Percentiles rank a stretch among this genome's conserved stretches.
Conservation (phyloP, 1,139 yeast species). For the Wickerhamomyces sp. region DNA sequence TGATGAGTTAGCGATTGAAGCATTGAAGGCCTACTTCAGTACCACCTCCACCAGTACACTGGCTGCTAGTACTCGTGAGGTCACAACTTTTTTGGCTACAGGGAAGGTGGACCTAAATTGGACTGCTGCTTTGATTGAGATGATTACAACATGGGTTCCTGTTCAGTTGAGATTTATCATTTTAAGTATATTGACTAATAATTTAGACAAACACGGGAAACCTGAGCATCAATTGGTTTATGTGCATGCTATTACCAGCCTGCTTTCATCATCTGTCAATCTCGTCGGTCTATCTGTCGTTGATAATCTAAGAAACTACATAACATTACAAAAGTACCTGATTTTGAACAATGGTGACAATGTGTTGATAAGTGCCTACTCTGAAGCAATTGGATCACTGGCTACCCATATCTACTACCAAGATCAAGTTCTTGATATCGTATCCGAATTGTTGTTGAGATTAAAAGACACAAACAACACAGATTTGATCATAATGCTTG, state of each 20-base stretch:
- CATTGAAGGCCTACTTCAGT: slow-evolving; percentile 45
- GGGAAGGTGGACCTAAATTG: slow-evolving; percentile 32
- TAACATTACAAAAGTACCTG: slow-evolving; percentile 48
- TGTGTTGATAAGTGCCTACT: slow-evolving; percentile 25
- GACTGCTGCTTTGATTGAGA: slow-evolving; percentile 55
- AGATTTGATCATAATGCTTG: slow-evolving; percentile 5
- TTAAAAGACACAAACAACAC: slow-evolving; percentile 18
- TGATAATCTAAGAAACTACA: slow-evolving; percentile 65
- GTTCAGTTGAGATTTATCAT: slow-evolving; percentile 81
- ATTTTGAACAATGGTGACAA: slow-evolving; percentile 5
- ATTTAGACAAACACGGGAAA: slow-evolving; percentile 19
- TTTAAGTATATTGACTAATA: slow-evolving; percentile 38
- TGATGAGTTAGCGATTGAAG: slow-evolving; percentile 33
- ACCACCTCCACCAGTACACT: slow-evolving; percentile 48
- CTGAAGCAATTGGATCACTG: slow-evolving; percentile 52
- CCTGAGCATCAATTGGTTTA: slow-evolving; percentile 37
- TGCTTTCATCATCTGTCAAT: slow-evolving; percentile 74
- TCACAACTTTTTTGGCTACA: slow-evolving; percentile 34
- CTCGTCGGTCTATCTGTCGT: slow-evolving; percentile 88
- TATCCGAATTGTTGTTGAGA: slow-evolving; percentile 45
- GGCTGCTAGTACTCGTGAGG: slow-evolving; percentile 40
- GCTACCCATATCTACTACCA: slow-evolving; percentile 72
- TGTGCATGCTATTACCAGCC: slow-evolving; percentile 53
- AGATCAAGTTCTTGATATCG: slow-evolving; percentile 76
- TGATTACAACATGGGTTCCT: slow-evolving; percentile 76